Evolutionary conservation across 176 grass and related monocot species (phyloP).

Genomic region (Paspalum vaginatum): DNA sequence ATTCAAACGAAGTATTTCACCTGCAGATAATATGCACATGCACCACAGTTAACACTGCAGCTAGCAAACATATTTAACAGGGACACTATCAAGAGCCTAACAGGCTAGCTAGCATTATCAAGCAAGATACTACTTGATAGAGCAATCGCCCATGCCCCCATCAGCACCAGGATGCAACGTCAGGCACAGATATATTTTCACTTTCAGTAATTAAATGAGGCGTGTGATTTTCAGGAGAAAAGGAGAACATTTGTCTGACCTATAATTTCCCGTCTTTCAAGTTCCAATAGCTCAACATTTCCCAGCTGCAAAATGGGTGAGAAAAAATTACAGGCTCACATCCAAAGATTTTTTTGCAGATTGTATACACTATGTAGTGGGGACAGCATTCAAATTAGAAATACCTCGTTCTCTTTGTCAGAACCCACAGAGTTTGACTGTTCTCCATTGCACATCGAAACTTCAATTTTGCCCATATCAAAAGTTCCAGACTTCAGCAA

Average conservation of each 20-base stretch:
- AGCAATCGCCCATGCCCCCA: constrained; percentile 22
- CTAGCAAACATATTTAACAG: neutral
- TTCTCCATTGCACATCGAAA: constrained; percentile 44
- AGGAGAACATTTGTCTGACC: constrained; percentile 56
- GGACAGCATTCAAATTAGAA: constrained; percentile 3
- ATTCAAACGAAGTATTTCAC: constrained; percentile 81
- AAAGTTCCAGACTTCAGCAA: constrained; percentile 60
- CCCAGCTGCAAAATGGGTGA: constrained; percentile 44
- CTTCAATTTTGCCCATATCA: constrained; percentile 53
- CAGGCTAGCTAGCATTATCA: constrained; percentile 12
- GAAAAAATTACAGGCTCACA: constrained; percentile 11
- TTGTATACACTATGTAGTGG: neutral
- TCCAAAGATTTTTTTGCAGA: neutral
- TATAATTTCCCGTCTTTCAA: constrained; percentile 86
- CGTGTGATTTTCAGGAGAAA: constrained; percentile 38
- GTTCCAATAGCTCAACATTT: constrained; percentile 65
- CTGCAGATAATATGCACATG: constrained; percentile 53
- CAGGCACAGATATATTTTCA: neutral
- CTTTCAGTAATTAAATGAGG: constrained; percentile 32
- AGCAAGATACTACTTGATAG: constrained; percentile 14
- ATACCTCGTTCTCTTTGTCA: constrained; percentile 67
- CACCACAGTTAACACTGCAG: constrained; percentile 16
- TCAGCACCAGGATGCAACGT: constrained; percentile 28
- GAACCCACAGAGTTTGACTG: constrained; percentile 43
- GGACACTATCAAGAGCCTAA: neutral